These are phyloP conservation scores for Penicillium herquei DNA, from an alignment of 495 filamentous ascomycete species.

Conservation along the genomic window DNA sequence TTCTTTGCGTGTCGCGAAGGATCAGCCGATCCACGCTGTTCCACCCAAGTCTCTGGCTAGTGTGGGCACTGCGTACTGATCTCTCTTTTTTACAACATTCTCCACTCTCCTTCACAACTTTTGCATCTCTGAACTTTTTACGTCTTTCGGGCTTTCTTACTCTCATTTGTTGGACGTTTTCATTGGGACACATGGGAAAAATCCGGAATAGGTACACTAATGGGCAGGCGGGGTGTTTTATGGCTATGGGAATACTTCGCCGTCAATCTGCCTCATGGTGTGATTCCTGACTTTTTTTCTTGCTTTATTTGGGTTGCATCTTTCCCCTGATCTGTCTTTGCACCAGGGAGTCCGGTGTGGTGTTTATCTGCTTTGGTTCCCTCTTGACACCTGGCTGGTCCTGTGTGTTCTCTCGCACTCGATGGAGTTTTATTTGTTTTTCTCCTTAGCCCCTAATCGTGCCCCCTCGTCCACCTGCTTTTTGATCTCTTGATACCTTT, in stretches of 20 bases:
- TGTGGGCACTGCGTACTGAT: constrained; percentile 49
- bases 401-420: constrained; percentile 52
- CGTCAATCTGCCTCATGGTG: constrained; percentile 33
- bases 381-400: constrained; percentile 49
- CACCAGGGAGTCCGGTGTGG: constrained; percentile 52
- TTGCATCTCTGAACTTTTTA: constrained; percentile 4
- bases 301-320: constrained; percentile 30
- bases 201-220: constrained; percentile 36
- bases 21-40: constrained; percentile 47
- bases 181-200: constrained; percentile 34
- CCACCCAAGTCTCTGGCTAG: constrained; percentile 47
- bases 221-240: constrained; percentile 38
- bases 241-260: constrained; percentile 33
- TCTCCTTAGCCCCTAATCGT: constrained; percentile 32
- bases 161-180: constrained; percentile 33
- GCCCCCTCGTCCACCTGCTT: constrained; percentile 27
- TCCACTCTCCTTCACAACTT: constrained; percentile 10
- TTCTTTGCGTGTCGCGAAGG: constrained; percentile 50
- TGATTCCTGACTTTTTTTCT: constrained; percentile 32
- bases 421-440: constrained; percentile 38
- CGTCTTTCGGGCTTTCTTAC: constrained; percentile 26
- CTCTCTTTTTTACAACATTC: constrained; percentile 1
- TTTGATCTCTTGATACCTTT: constrained; percentile 34
- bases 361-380: constrained; percentile 40
- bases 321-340: constrained; percentile 29